Conservation (phyloP, 306 rosid genomes). For the Glycine tomentella region DNA sequence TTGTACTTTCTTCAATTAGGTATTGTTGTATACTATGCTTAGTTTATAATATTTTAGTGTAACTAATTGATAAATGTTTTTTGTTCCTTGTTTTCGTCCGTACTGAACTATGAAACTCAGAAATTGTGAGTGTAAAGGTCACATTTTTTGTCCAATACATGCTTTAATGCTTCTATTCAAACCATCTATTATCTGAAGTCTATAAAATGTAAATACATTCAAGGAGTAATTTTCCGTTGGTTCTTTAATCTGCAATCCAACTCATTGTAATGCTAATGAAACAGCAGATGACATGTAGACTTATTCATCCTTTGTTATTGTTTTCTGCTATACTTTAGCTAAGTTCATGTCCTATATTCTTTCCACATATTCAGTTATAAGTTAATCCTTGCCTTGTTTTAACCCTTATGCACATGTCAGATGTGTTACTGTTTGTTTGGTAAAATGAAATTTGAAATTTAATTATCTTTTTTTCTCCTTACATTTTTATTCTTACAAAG, state of each 20-base stretch:
- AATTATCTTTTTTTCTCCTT: background rate
- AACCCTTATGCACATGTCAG: background rate
- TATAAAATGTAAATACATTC: constrained; percentile 4
- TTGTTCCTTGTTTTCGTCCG: constrained; percentile 39
- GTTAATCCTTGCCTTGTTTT: constrained; percentile 26
- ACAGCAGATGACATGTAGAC: constrained; percentile 33
- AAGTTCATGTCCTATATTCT: constrained; percentile 5
- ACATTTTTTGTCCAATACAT: constrained; percentile 48
- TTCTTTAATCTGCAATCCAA: constrained; percentile 36
- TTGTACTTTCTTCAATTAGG: constrained; percentile 54
- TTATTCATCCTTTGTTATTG: constrained; percentile 17
- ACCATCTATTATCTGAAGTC: constrained; percentile 7
- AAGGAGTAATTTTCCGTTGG: constrained; percentile 21
- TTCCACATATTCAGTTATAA: background rate
- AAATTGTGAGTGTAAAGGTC: constrained; percentile 50
- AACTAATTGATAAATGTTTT: constrained; percentile 54
- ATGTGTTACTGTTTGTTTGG: background rate
- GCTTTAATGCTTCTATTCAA: constrained; percentile 39
- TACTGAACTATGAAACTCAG: constrained; percentile 41
- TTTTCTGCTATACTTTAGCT: constrained; percentile 11
- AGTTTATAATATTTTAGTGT: constrained; percentile 55
- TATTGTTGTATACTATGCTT: constrained; percentile 57
- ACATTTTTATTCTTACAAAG: background rate
- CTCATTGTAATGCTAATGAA: constrained; percentile 10
- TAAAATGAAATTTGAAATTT: background rate